Base-by-base conservation (phyloP, 495 filamentous ascomycete species). In the Sporormia fimetaria region DNA sequence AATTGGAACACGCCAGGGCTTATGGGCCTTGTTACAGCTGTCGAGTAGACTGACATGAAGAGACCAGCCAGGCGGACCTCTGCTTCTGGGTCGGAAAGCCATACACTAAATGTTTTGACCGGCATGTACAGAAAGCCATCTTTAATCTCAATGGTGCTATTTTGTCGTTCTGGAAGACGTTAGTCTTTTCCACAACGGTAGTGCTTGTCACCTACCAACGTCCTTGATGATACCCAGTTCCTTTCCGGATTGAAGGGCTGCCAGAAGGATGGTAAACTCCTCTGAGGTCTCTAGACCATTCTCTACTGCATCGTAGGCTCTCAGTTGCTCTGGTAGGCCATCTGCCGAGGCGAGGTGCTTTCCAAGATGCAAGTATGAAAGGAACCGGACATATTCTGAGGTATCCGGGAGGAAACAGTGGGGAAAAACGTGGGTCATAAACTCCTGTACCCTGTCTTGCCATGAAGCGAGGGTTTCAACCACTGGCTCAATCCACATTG, bases 211-310 rank as follows among this genome's bases (percentile, higher is more conserved):
- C 73, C 67, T 65, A 83, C 82, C 68, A 35, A 78, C 70, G 51
- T 87, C 84, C 35, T 77, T 71, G 5, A 93, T 71, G 16, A 88
- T 55, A 0, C 83, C 84, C 24, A 72, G 61, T 38, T 87, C 84
- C 64, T 90, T 92, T 11, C 80, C 85, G 8, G 78, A 67, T 47
- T 86, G 78, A 22, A 94, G 64, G 12, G 80, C 71, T 30, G 76
- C 71, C 40, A 86, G 71, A 26, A 79, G 67, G 10, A 75, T 26
- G 3, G 18, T 37, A 18, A 44, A 41, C 29, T 71, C 67, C 28
- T 68, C 40, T 17, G 62, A 59, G 18, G 65, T 58, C 28, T 59
- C 61, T 3, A 38, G n/a, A 2, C 27, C 15, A 21, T 32, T 41
- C 1, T 12, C 6, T 21, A 10, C 6, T n/a, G 4, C 18, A 14